Conservation (phyloP, 2,329 filamentous ascomycete species). For the Hypoxylon sp. region DNA sequence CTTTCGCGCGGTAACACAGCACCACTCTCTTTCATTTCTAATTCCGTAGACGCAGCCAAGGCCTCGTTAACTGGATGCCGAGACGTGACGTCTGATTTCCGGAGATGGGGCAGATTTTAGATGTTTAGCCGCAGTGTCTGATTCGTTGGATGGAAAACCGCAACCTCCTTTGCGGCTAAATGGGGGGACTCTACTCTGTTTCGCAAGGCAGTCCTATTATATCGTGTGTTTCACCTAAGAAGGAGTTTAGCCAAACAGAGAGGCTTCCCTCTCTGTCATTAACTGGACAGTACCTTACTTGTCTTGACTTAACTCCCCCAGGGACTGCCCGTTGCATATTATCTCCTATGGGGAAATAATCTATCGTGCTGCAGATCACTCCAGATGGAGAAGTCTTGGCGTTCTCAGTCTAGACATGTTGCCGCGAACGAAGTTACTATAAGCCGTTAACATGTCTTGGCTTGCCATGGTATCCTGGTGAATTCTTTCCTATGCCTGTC, state of each 20-base stretch:
- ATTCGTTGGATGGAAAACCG: conserved; percentile 36
- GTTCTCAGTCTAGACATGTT: conserved; percentile 35
- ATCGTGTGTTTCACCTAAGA: conserved; percentile 51
- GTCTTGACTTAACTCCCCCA: conserved; percentile 39
- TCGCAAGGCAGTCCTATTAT: conserved; percentile 44
- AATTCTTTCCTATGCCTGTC: conserved; percentile 16
- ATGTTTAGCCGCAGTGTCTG: conserved; percentile 44
- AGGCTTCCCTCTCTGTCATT: conserved; percentile 29
- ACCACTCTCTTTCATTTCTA: conserved; percentile 23
- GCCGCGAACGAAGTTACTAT: conserved; percentile 25
- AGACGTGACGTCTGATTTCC: conserved; percentile 38
- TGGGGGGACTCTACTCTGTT: conserved; percentile 40
- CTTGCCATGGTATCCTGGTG: conserved; percentile 20
- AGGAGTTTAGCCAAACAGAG: conserved; percentile 49
- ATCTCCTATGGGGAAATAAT: conserved; percentile 43
- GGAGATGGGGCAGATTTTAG: conserved; percentile 37
- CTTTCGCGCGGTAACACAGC: conserved; percentile 31
- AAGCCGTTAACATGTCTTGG: conserved; percentile 15
- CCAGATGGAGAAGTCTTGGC: conserved; percentile 45
- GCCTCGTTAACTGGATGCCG: conserved; percentile 35
- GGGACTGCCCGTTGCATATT: conserved; percentile 39
- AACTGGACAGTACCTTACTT: conserved; percentile 43
- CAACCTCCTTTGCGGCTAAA: conserved; percentile 51
- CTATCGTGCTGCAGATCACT: conserved; percentile 40
- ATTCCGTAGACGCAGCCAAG: conserved; percentile 37